Evolutionary conservation across 2,329 filamentous ascomycete species (phyloP), one percentile per base, ranked within the genome.

Genomic region (Aspergillus sp.): DNA sequence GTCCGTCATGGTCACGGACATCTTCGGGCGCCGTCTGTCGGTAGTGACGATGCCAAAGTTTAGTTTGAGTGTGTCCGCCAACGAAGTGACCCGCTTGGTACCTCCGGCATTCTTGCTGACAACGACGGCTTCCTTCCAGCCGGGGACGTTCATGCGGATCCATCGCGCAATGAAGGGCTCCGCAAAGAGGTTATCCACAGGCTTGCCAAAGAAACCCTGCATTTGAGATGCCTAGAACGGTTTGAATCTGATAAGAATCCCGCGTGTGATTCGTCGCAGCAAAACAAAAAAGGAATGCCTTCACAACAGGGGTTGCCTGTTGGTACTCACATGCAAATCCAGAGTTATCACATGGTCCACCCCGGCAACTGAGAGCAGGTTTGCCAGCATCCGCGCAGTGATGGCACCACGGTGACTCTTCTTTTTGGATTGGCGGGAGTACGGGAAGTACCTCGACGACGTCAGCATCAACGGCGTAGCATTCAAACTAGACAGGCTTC

Each of bases 381-480:
- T 99, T 62, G 95, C 94, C 55, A 99, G 85, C 92, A 99, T 96
- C 67, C 94, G 89, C 57, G 95, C 95, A 9, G 95, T 97, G 72
- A 99, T 98, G 60, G 95, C 92, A 54, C 95, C 95, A 65, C 95
- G 87, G 73, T 98, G 94, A 58, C 92, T 92, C 80, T 99, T 99
- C 84, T 98, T 98, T 84, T 99, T 99, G 59, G 94, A 98, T 78
- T 99, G 95, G 63, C 95, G 91, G 68, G 92, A 97, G 81, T 99
- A 99, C n/a, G 95, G 95, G 73, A 98, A 99, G 79, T 98, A 98
- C 71, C 78, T 80, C 74, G 67, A 69, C 61, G 61, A 60, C 61
- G 73, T 78, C 71, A 79, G 76, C 69, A 72, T 73, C 60, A 65
- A 67, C 54, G 63, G 67, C 65, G 65, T 63, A 61, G 59, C 51